Evolutionary conservation across 257 asterid genomes (phyloP), one percentile per base, ranked within the genome.

Genomic region (Catharanthus roseus): DNA sequence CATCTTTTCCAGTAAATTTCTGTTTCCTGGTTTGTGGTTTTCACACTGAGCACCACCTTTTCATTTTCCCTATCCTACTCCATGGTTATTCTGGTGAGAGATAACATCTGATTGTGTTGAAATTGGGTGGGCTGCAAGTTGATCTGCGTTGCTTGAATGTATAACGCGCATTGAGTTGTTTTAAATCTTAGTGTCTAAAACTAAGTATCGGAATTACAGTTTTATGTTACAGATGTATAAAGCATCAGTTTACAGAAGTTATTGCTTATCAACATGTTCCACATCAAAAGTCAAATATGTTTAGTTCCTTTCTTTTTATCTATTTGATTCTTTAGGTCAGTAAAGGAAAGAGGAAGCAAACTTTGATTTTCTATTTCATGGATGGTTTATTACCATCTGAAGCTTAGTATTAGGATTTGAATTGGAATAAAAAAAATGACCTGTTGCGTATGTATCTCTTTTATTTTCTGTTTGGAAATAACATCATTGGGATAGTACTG

Each of bases 21-120:
- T 38, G 21, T 68, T 60, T 70, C 28, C 33, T 67, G 29, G 42
- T n/a, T 57, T n/a, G 16, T 68, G 68, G 41, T 58, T 49, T 56
- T 16, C 57, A 62, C 61, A 51, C 19, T 34, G 5, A 19, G n/a
- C 41, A 24, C 24, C 3, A 2, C 36, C 50, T 2, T 42, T 57
- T 29, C n/a, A 36, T 19, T 44, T 16, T 60, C 45, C 5, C 39
- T 1, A 21, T 33, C 16, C 55, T 36, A 0, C 6, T 10, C 12
- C 47, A 36, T 42, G 26, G 16, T 3, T 41, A 26, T 36, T 58
- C 26, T 70, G 34, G 36, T 67, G 1, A 26, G 47, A 34, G 56
- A 21, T 19, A 41, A 72, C 45, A 38, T 31, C 33, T 0, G 26
- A 61, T 49, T 8, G 45, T 9, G 28, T 34, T 53, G 11, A 34